These are phyloP conservation scores for Curvularia sp. DNA, from an alignment of 2,329 filamentous ascomycete species.

Conservation along the genomic window DNA sequence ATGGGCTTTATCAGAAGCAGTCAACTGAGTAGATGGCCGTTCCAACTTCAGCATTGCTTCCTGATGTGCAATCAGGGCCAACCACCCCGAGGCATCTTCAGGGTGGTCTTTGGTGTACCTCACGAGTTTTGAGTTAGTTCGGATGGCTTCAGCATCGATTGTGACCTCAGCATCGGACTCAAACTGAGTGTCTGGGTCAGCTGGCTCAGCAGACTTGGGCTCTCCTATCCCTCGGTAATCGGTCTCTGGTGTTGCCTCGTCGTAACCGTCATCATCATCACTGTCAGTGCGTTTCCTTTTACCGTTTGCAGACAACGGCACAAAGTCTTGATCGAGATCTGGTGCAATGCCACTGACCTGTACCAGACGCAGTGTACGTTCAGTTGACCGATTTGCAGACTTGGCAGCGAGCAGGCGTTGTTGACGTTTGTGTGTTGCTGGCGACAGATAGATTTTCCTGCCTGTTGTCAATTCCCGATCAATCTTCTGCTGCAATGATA, in stretches of 20 bases:
- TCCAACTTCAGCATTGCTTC: slow-evolving; percentile 66
- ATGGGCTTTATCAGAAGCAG: slow-evolving; percentile 68
- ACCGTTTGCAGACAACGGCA: slow-evolving; percentile 29
- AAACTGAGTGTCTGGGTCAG: slow-evolving; percentile 50
- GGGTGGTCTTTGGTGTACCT: slow-evolving; percentile 70
- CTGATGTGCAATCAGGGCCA: slow-evolving; percentile 80
- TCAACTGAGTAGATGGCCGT: slow-evolving; percentile 54
- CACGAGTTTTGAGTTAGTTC: slow-evolving; percentile 67
- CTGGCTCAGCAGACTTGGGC: slow-evolving; percentile 15
- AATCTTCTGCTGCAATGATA: slow-evolving; percentile 66
- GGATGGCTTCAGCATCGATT: slow-evolving; percentile 48
- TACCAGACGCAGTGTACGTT: slow-evolving; percentile 42
- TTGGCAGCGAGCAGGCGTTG: slow-evolving; percentile 54
- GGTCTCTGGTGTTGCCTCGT: slow-evolving; percentile 8
- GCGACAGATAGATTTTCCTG: slow-evolving; percentile 48
- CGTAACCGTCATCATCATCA: slow-evolving; percentile 29
- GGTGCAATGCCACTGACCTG: slow-evolving; percentile 10
- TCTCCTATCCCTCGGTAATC: slow-evolving; percentile 52
- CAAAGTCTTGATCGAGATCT: slow-evolving; percentile 38
- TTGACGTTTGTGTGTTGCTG: slow-evolving; percentile 52
- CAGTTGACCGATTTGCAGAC: slow-evolving; percentile 22
- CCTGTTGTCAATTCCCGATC: slow-evolving; percentile 69
- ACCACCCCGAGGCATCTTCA: slow-evolving; percentile 73
- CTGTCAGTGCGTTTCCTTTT: slow-evolving; percentile 34
- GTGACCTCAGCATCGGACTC: slow-evolving; percentile 33